Evolutionary conservation across 78 protist species (phyloP), one percentile per base, ranked within the genome.

Genomic region (Bigelowiella natans): DNA sequence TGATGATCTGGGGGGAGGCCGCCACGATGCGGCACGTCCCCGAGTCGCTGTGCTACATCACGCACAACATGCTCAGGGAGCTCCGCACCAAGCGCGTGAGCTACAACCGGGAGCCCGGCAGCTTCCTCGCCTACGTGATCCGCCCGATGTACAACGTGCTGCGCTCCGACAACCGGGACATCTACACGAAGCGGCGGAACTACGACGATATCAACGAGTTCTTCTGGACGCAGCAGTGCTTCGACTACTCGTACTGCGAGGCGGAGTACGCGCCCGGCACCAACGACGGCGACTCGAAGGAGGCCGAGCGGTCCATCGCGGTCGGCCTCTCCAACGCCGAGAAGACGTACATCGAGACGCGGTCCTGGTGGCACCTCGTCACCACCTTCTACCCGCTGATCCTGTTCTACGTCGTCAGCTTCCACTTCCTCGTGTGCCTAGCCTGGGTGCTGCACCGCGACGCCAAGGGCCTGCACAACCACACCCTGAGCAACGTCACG

Each of bases 141-240:
- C 7, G 18, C 7, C 73, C 73, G 7, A 26, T 7, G 34, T 51
- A 51, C 18, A 18, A 51, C 73, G 73, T 51, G 73, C 7, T 51
- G 34, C 18, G 18, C 73, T 7, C 73, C 73, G 73, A 51, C 18
- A 51, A 51, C 34, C 7, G 73, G 73, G 73, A 51, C 73, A 51
- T 51, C 73, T 51, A 51, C 73, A 51, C 73, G 7, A 51, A 51
- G 73, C 7, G 73, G 73, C 7, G 73, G 73, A 89, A 89, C 91
- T 89, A 89, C 63, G 91, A 89, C 63, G 91, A 89, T 73, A 0
- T 82, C 87, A 89, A 89, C 88, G 91, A 89, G 91, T 89, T 89
- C 37, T 89, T 89, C 36, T 89, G 91, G 91, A 0, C 29, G 0
- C 36, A 7, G 28, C 39, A 82, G 63, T 73, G 88, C 64, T 85